Conservation (phyloP, 1,284 basidiomycete genomes). For the Cystobasidium pallidum region DNA sequence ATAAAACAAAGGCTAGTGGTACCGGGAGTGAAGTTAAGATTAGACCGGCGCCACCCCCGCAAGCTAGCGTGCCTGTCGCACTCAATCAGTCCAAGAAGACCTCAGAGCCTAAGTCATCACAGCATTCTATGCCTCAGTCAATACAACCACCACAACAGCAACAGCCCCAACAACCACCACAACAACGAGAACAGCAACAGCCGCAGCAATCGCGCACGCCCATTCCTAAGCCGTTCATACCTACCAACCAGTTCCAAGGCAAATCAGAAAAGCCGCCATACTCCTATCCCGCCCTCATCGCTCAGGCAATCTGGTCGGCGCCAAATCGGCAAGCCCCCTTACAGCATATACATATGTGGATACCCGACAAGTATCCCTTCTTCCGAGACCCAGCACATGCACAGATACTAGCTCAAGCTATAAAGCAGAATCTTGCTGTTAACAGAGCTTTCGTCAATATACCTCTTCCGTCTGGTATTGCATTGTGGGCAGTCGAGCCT, state of each 20-base stretch:
- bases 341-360: conserved; percentile 50
- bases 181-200: not conserved
- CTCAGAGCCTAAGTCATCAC: conserved; percentile 2
- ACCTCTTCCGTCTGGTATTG: conserved; percentile 30
- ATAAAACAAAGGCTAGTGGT: not conserved
- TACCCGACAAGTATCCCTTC: conserved; percentile 50
- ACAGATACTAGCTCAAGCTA: conserved; percentile 45
- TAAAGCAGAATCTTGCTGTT: conserved; percentile 51
- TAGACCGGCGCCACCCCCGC: conserved; percentile 8
- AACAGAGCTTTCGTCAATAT: conserved; percentile 51
- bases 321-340: conserved; percentile 45
- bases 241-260: conserved; percentile 41
- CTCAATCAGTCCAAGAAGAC: conserved; percentile 2
- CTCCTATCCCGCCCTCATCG: conserved; percentile 52
- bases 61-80: not conserved
- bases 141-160: not conserved
- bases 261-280: conserved; percentile 50
- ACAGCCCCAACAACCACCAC: not conserved
- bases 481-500: conserved; percentile 39
- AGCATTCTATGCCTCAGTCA: conserved; percentile 11
- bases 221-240: conserved; percentile 16
- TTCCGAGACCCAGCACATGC: conserved; percentile 45
- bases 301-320: conserved; percentile 48
- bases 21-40: conserved; percentile 11
- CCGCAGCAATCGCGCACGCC: conserved; percentile 4